Percentiles rank a stretch among this genome's conserved stretches.
Evolutionary conservation across 441 rosid genomes (phyloP).

Genomic region (Euphorbia celastroides): DNA sequence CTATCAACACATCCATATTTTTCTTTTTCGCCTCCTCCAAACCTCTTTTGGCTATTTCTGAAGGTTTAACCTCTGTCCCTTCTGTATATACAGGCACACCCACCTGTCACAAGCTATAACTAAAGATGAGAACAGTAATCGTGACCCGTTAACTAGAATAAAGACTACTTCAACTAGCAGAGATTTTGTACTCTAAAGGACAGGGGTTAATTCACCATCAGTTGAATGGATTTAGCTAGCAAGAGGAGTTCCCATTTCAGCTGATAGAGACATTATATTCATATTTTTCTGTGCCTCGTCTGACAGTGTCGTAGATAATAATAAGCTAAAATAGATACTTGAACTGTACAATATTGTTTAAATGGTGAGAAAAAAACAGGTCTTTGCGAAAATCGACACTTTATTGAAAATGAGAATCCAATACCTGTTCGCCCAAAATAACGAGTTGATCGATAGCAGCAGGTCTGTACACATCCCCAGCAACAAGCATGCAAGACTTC

Average conservation of each 20-base stretch:
- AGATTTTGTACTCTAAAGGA: background rate
- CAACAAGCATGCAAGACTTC: conserved; percentile 87
- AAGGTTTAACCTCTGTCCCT: conserved; percentile 82
- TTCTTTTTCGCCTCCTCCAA: conserved; percentile 78
- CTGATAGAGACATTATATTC: background rate
- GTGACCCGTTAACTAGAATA: background rate
- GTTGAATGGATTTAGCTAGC: background rate
- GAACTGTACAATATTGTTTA: background rate
- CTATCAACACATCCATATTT: conserved; percentile 74
- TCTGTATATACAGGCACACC: conserved; percentile 84
- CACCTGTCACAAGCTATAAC: conserved; percentile 57
- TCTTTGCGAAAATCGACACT: conserved; percentile 1
- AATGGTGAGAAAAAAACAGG: background rate
- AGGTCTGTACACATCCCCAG: conserved; percentile 99
- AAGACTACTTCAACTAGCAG: background rate
- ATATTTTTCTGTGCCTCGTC: background rate
- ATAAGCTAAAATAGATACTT: background rate
- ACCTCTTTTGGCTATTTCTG: conserved; percentile 91
- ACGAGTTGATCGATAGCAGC: conserved; percentile 98
- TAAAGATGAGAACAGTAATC: conserved; percentile 24
- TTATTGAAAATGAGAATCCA: conserved; percentile 19
- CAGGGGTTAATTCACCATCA: conserved; percentile 9
- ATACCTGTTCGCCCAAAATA: conserved; percentile 92
- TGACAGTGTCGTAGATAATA: background rate
- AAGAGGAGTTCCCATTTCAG: background rate